Evolutionary conservation across 345 rosid species (phyloP).

Genomic region (Hibiscus tridactylites): DNA sequence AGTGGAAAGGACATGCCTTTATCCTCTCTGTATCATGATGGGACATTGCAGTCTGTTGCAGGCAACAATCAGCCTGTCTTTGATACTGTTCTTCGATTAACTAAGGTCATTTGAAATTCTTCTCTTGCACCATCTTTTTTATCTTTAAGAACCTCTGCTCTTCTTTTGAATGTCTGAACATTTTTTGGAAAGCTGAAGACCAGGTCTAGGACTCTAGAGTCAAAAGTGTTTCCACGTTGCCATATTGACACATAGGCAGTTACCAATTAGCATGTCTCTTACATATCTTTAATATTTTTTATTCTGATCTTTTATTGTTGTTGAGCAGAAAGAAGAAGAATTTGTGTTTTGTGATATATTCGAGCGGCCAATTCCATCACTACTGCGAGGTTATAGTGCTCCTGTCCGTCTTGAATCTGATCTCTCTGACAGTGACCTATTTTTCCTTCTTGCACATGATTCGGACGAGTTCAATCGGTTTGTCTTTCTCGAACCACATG

Average conservation of each 20-base stretch:
- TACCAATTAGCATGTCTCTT: neutral
- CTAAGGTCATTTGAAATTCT: slow-evolving; percentile 50
- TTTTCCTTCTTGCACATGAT: slow-evolving; percentile 94
- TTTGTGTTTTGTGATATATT: slow-evolving; percentile 66
- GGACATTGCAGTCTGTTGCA: slow-evolving; percentile 42
- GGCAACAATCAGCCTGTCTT: slow-evolving; percentile 35
- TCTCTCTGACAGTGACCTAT: slow-evolving; percentile 65
- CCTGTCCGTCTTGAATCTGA: slow-evolving; percentile 89
- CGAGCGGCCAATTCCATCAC: slow-evolving; percentile 82
- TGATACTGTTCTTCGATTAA: slow-evolving; percentile 69
- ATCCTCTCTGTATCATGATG: slow-evolving; percentile 62
- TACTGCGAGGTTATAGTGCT: slow-evolving; percentile 87
- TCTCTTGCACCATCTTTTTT: neutral
- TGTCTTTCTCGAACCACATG: slow-evolving; percentile 19
- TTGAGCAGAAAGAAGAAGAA: slow-evolving; percentile 84
- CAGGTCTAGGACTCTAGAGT: neutral
- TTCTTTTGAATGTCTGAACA: neutral
- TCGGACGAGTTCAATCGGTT: slow-evolving; percentile 95
- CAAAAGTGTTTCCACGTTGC: neutral
- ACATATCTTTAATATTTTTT: neutral
- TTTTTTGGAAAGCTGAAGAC: neutral
- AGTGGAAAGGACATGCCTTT: slow-evolving; percentile 83
- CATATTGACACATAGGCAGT: neutral
- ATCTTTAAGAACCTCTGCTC: neutral
- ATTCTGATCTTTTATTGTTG: slow-evolving; percentile 10